Base-by-base conservation (phyloP, 2,329 filamentous ascomycete species). In the Pseudophaeomoniella oleicola region DNA sequence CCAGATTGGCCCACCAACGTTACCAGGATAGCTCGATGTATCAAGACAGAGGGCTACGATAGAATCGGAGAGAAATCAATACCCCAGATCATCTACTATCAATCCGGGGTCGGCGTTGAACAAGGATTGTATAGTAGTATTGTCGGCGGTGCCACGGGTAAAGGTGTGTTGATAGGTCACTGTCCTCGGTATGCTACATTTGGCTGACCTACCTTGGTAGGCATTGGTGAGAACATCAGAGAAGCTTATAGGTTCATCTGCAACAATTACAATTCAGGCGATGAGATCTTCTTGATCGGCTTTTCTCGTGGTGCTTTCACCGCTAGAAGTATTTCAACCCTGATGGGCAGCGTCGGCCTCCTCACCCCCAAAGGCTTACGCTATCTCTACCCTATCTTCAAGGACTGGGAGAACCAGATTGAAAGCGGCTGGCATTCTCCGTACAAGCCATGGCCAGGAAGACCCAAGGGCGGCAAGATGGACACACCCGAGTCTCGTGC, bases 231-330 rank as follows among this genome's bases (percentile, higher is more conserved):
- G 22, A 42, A 50, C 29, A 50, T 50, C 34, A 46, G 47, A 2
- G 47, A 50, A 40, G 47, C 47, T 2, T 50, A 50, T 40, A 43
- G 37, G 19, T 58, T 55, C 39, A 41, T 56, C 31, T 53, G 52
- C 14, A 46, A 49, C 12, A 57, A 58, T 39, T 57, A 58, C 40
- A 46, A 49, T 15, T 38, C 42, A 2, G 56, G 52, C 3, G 56
- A 59, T 40, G 55, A 59, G 41, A 57, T 59, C 19, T 50, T 54
- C 36, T 42, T 59, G 4, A 32, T 58, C 16, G 56, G 56, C 6
- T 59, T 59, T 35, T 57, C 54, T 3, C 48, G 56, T 5, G 56
- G 56, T 14, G 55, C 56, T 6, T 59, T 58, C 39, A 58, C 55
- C 5, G 56, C 54, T 10, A 49, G 56, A 37, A 52, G 47, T 11